phyloP scores from a whole-genome alignment of 805 yeast genomes.

The Metschnikowia gelsemii region DNA sequence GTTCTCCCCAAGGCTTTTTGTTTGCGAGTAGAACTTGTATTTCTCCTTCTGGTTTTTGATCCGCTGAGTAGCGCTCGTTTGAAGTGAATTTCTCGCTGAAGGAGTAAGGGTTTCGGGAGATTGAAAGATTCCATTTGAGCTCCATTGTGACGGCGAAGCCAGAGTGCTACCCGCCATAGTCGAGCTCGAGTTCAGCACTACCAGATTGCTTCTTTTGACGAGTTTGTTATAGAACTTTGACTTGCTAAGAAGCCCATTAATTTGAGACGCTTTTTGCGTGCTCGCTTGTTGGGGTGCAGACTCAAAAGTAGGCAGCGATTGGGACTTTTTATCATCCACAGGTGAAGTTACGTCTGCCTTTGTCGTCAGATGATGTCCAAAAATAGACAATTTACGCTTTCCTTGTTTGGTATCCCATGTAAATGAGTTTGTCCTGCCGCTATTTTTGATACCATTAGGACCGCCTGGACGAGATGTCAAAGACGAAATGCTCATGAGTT shows the following conservation, averaged over 20 bases:
- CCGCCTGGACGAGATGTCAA: constrained; percentile 8
- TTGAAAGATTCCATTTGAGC: constrained; percentile 18
- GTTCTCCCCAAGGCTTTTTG: constrained; percentile 21
- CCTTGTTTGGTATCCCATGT: constrained; percentile 15
- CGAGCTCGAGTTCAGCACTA: constrained; percentile 17
- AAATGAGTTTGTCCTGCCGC: constrained; percentile 12
- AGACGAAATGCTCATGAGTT: constrained; percentile 5
- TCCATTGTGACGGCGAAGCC: constrained; percentile 26
- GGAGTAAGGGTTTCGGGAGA: constrained; percentile 12
- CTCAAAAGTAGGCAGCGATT: no score
- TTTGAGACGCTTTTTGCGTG: constrained; percentile 9
- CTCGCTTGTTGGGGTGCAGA: not conserved
- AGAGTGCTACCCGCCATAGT: constrained; percentile 21
- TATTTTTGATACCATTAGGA: constrained; percentile 1
- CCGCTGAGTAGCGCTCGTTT: constrained; percentile 18
- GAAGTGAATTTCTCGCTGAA: constrained; percentile 21
- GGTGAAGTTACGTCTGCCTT: not conserved
- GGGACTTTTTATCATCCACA: constrained; percentile 3
- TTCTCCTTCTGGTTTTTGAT: constrained; percentile 34
- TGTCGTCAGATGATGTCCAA: constrained; percentile 9
- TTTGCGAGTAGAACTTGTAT: constrained; percentile 36
- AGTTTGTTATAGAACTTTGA: constrained; percentile 37
- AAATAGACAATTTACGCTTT: constrained; percentile 15
- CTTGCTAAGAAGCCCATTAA: constrained; percentile 30
- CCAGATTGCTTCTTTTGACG: constrained; percentile 39